Conservation (phyloP, 352 stramenopile species). For the Phytophthora lateralis region DNA sequence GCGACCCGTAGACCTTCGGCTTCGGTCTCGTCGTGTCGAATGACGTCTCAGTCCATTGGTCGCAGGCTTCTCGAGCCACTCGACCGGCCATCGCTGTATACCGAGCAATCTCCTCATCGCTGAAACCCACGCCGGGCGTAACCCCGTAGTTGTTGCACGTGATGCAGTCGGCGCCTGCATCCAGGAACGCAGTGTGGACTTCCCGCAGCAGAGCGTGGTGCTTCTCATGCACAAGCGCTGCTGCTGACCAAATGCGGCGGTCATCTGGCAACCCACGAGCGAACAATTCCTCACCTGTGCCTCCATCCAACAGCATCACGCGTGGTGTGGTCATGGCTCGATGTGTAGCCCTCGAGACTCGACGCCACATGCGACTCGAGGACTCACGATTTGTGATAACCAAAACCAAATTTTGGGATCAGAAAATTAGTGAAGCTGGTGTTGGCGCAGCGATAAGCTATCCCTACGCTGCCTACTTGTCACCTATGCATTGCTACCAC, state of each 20-base stretch:
- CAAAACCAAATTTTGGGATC: not conserved
- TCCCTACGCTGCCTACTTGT: conserved; percentile 1
- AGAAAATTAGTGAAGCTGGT: not conserved
- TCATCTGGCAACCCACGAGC: conserved; percentile 82
- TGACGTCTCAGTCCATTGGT: conserved; percentile 19
- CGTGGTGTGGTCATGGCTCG: conserved; percentile 13
- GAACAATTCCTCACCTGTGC: conserved; percentile 92
- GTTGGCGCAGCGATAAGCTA: not conserved
- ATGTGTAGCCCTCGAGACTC: not conserved
- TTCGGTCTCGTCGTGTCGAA: conserved; percentile 11
- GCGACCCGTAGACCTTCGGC: conserved; percentile 61
- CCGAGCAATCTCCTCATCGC: conserved; percentile 59
- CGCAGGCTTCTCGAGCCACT: conserved; percentile 60
- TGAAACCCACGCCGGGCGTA: conserved; percentile 87
- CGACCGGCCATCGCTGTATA: conserved; percentile 54
- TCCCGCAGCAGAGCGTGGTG: conserved; percentile 76
- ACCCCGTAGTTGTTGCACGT: conserved; percentile 94
- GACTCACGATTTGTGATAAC: conserved; percentile 9
- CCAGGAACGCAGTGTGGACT: conserved; percentile 86
- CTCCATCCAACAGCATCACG: conserved; percentile 81
- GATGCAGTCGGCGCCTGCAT: conserved; percentile 76
- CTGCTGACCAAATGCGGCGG: conserved; percentile 89
- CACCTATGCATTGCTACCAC: not conserved
- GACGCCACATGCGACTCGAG: not conserved
- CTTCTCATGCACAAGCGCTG: conserved; percentile 71